phyloP scores from a whole-genome alignment of 2,329 filamentous ascomycete genomes.

The Corynespora cassiicola region DNA sequence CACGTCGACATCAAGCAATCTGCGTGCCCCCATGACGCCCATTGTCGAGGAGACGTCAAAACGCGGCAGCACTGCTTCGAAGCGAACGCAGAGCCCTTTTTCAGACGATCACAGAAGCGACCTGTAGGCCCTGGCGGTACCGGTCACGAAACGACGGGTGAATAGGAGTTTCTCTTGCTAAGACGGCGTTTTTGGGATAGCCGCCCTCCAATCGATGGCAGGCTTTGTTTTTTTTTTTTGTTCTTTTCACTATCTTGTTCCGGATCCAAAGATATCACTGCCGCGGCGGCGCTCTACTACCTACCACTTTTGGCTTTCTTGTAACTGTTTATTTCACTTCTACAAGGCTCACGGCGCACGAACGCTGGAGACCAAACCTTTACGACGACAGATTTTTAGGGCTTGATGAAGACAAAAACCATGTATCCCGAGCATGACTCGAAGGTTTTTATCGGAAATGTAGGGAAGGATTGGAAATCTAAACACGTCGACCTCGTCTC shows the following conservation, averaged over 20 bases:
- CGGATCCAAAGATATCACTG: constrained; percentile 13
- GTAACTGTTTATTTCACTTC: constrained; percentile 18
- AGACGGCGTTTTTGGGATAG: constrained; percentile 11
- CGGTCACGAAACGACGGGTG: too few relatives aligned
- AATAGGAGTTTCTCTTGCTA: too few relatives aligned
- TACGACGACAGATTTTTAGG: constrained; percentile 4
- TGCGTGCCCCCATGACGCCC: constrained; percentile 47
- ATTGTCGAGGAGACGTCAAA: constrained; percentile 55
- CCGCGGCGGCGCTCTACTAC: constrained; percentile 6
- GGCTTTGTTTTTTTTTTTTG: constrained; percentile 3
- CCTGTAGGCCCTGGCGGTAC: constrained; percentile 21
- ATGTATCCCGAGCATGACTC: too few relatives aligned
- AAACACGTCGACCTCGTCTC: too few relatives aligned
- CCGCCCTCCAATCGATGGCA: constrained; percentile 17
- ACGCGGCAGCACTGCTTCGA: constrained; percentile 37
- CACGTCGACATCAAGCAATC: constrained; percentile 32
- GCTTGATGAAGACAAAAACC: too few relatives aligned
- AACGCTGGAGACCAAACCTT: too few relatives aligned
- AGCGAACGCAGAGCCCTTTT: constrained; percentile 42
- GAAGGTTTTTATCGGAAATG: background rate
- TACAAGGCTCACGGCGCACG: too few relatives aligned
- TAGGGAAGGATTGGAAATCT: constrained; percentile 1
- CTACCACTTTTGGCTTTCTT: constrained; percentile 12
- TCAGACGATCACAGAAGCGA: constrained; percentile 40
- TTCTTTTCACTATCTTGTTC: background rate